Percentiles rank a stretch among this genome's conserved stretches.
Conservation (phyloP, 169 alveolate species). For the Babesia bovis region DNA sequence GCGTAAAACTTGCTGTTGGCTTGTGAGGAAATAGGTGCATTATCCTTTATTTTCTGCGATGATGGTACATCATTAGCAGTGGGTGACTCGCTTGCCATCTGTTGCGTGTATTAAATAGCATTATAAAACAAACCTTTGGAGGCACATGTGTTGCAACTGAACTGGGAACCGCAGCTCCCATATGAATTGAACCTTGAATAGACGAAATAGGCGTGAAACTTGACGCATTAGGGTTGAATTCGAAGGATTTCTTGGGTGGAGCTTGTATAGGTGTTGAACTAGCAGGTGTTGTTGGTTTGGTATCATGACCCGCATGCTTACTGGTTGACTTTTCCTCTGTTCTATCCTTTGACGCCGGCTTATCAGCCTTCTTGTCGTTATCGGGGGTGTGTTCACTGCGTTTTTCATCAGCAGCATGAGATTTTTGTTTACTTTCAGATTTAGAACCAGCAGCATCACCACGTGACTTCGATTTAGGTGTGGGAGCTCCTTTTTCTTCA, state of each 20-base stretch:
- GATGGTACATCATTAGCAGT: not conserved
- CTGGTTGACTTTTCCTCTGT: not conserved
- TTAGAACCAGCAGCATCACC: not conserved
- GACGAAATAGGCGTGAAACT: slow-evolving; percentile 48
- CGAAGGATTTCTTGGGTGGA: slow-evolving; percentile 43
- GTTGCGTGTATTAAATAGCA: not conserved
- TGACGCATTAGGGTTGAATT: slow-evolving; percentile 65
- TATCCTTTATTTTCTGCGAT: not conserved
- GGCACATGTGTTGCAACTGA: too few relatives aligned
- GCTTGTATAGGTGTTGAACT: not conserved
- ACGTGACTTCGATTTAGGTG: slow-evolving; percentile 16
- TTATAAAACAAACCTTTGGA: too few relatives aligned
- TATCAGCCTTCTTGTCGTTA: slow-evolving; percentile 7
- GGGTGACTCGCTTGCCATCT: not conserved
- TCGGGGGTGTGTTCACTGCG: not conserved
- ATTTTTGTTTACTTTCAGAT: not conserved
- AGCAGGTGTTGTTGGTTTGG: slow-evolving; percentile 6
- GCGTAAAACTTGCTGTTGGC: slow-evolving; percentile 30
- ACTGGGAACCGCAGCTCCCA: too few relatives aligned
- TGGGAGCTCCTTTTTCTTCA: not conserved
- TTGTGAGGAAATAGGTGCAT: not conserved
- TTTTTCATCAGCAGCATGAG: not conserved
- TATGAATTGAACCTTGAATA: not conserved
- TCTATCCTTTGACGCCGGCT: not conserved
- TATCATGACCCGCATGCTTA: not conserved